phyloP scores from a whole-genome alignment of 129 eudicot species.

The Artemisia annua region DNA sequence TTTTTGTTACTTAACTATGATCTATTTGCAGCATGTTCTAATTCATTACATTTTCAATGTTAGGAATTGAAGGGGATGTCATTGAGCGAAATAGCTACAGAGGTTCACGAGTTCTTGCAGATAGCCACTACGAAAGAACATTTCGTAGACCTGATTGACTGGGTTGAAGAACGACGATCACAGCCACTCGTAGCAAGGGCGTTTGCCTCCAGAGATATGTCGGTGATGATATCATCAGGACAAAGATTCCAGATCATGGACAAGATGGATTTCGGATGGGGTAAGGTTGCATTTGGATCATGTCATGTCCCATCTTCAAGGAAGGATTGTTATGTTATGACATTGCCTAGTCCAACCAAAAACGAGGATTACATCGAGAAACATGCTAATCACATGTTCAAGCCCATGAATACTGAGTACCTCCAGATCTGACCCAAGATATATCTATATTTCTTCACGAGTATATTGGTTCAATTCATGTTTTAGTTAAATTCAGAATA shows the following conservation, averaged over 20 bases:
- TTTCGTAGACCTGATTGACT: constrained; percentile 57
- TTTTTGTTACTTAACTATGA: too few relatives aligned
- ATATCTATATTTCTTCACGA: not conserved
- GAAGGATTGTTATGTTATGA: constrained; percentile 55
- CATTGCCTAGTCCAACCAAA: constrained; percentile 51
- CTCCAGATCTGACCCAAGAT: constrained; percentile 1
- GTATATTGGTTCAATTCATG: not conserved
- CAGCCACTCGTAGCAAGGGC: constrained; percentile 38
- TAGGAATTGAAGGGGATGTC: constrained; percentile 37
- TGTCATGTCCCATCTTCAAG: constrained; percentile 55
- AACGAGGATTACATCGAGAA: constrained; percentile 50
- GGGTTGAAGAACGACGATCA: constrained; percentile 64
- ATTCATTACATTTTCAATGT: not conserved
- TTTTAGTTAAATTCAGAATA: not conserved
- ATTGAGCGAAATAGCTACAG: constrained; percentile 36
- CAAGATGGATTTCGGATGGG: constrained; percentile 63
- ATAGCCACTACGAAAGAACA: constrained; percentile 43
- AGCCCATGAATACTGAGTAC: constrained; percentile 38
- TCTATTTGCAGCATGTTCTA: not conserved
- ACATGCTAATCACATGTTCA: constrained; percentile 35
- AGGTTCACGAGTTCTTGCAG: constrained; percentile 41
- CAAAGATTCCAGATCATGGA: constrained; percentile 39
- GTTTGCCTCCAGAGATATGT: constrained; percentile 30
- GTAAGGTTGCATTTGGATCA: constrained; percentile 46
- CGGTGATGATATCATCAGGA: constrained; percentile 60